Evolutionary conservation across 495 filamentous ascomycete genomes (phyloP), one percentile per base, ranked within the genome.

Genomic region (Pseudotulostoma volvatum): DNA sequence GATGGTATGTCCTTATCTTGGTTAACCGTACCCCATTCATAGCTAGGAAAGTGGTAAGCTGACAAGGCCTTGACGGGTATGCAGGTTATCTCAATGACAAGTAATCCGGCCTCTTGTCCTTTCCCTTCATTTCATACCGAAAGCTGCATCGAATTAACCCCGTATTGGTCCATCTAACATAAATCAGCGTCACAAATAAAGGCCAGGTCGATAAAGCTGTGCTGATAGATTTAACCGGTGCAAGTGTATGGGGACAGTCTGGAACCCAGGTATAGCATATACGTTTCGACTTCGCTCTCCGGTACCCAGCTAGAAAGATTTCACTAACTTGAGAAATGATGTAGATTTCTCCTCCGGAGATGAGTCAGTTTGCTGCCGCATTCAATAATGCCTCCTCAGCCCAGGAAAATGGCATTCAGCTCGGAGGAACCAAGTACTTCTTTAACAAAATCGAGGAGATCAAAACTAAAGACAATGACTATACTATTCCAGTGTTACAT

Each of bases 381-480:
- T 66, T 59, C 50, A 48, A 44, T 19, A 44, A 53, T 38, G 28
- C 41, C 43, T 45, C 42, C 44, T 41, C 44, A 15, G 57, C 54
- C 23, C 55, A 56, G 37, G 50, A 43, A 33, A 48, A 46, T 4
- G 88, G 88, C 33, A 45, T 95, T 56, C 62, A 79, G 51, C 51
- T 95, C 47, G 74, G 52, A 13, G 79, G 78, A 34, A 73, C 77
- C 60, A 69, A 70, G 53, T 93, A 79, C 58, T 64, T 94, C 46
- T 64, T 71, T 46, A 66, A 82, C 57, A 77, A 73, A 43, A 70
- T 76, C 33, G 78, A 84, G 39, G 84, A 81, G 7, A 63, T 77
- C 58, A 80, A n/a, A n/a, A n/a, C n/a, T n/a, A n/a, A n/a, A n/a
- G n/a, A n/a, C n/a, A n/a, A n/a, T n/a, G n/a, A n/a, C n/a, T n/a